Conservation (phyloP, 805 yeast genomes). For the Cyberlindnera americana region DNA sequence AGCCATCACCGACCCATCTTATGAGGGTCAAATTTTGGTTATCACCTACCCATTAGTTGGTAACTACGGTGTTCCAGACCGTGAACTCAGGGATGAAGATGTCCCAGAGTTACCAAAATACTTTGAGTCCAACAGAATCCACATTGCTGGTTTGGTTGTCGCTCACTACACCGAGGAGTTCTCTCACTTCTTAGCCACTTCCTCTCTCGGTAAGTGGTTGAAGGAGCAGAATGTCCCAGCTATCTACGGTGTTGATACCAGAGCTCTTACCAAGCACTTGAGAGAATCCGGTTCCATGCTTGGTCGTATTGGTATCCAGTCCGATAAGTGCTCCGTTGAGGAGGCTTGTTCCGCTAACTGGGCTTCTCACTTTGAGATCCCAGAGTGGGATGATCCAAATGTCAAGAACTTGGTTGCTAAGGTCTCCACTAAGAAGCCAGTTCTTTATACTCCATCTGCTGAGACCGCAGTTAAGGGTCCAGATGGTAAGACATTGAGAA, state of each 20-base stretch:
- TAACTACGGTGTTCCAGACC: constrained; percentile 98
- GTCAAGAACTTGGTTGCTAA: constrained; percentile 84
- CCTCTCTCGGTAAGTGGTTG: constrained; percentile 92
- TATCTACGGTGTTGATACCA: constrained; percentile 95
- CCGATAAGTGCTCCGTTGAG: constrained; percentile 31
- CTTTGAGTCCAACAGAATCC: constrained; percentile 90
- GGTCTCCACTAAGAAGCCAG: constrained; percentile 79
- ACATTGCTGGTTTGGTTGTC: constrained; percentile 93
- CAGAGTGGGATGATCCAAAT: constrained; percentile 94
- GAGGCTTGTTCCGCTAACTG: constrained; percentile 44
- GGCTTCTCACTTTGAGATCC: constrained; percentile 61
- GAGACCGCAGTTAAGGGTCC: constrained; percentile 53
- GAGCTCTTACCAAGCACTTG: constrained; percentile 88
- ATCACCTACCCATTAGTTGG: constrained; percentile 97
- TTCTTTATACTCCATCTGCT: constrained; percentile 67
- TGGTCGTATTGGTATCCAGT: constrained; percentile 78
- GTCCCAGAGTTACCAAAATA: constrained; percentile 78
- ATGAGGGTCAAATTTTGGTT: constrained; percentile 95
- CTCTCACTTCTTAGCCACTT: constrained; percentile 89
- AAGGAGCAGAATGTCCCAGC: constrained; percentile 92
- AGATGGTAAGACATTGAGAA: constrained; percentile 74
- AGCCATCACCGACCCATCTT: constrained; percentile 96
- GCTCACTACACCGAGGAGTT: constrained; percentile 96
- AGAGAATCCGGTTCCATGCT: constrained; percentile 91
- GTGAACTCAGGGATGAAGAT: constrained; percentile 68